Percentiles rank a stretch among this genome's conserved stretches.
Evolutionary conservation across 495 filamentous ascomycete species (phyloP).

Genomic region (Hypomontagnella monticulosa): DNA sequence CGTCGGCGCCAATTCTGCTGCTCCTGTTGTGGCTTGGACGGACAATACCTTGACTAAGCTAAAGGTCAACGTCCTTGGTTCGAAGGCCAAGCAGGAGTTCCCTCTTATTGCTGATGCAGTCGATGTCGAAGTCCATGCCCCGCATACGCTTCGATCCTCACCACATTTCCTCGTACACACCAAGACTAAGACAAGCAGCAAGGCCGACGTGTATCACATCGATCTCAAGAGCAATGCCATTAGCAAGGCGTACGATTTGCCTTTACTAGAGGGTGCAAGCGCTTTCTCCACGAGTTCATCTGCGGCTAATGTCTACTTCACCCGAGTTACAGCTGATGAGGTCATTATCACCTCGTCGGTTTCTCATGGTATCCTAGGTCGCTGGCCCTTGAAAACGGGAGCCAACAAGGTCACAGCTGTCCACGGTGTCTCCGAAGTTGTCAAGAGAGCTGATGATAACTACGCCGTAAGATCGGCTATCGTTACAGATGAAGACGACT

Average conservation of each 20-base stretch:
- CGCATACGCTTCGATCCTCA: slow-evolving; percentile 71
- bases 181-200: slow-evolving; percentile 73
- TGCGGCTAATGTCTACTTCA: slow-evolving; percentile 88
- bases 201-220: slow-evolving; percentile 87
- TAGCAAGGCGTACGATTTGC: slow-evolving; percentile 78
- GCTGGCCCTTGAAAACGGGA: slow-evolving; percentile 67
- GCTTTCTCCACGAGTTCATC: slow-evolving; percentile 81
- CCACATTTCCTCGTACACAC: slow-evolving; percentile 89
- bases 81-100: slow-evolving; percentile 68
- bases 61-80: slow-evolving; percentile 83
- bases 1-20: slow-evolving; percentile 83
- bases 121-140: slow-evolving; percentile 76
- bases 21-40: slow-evolving; percentile 84
- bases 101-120: slow-evolving; percentile 67
- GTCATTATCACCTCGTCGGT: slow-evolving; percentile 76
- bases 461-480: slow-evolving; percentile 83
- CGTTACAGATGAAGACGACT: slow-evolving; percentile 75
- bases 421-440: slow-evolving; percentile 84
- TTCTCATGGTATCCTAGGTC: slow-evolving; percentile 77
- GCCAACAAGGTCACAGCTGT: slow-evolving; percentile 56
- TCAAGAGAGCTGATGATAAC: slow-evolving; percentile 66
- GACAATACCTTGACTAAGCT: slow-evolving; percentile 73
- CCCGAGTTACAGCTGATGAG: slow-evolving; percentile 76
- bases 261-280: slow-evolving; percentile 71
- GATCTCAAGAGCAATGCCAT: slow-evolving; percentile 72